Evolutionary conservation across 306 rosid species (phyloP).

Genomic region (Cucurbita maxima): DNA sequence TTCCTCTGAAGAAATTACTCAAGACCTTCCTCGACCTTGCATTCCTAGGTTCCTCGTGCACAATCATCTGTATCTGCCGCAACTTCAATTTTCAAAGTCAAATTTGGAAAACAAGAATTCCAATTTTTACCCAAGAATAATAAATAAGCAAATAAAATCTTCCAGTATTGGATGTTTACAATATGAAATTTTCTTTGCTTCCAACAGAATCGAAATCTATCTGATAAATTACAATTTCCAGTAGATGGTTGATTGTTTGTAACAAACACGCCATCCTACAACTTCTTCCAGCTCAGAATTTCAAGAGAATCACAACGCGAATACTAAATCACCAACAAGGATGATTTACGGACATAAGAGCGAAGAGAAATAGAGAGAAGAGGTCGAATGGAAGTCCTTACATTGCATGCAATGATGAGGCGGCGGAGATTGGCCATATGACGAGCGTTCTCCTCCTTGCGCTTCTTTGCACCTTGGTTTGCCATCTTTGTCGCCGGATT

Average conservation of each 20-base stretch:
- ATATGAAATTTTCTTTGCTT: not conserved
- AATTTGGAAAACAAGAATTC: not conserved
- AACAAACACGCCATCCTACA: not conserved
- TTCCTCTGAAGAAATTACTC: not conserved
- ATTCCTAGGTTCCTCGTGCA: not conserved
- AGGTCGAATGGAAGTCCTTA: not conserved
- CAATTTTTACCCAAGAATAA: not conserved
- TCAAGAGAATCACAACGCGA: not conserved
- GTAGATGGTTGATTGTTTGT: not conserved
- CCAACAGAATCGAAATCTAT: not conserved
- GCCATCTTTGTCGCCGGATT: slow-evolving; percentile 33
- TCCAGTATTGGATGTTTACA: not conserved
- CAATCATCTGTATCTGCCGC: not conserved
- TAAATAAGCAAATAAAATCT: not conserved
- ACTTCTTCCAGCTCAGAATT: not conserved
- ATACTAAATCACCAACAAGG: not conserved
- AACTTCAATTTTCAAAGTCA: not conserved
- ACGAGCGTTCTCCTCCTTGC: slow-evolving; percentile 77
- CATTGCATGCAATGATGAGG: slow-evolving; percentile 67
- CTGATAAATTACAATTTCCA: not conserved
- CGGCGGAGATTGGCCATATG: slow-evolving; percentile 70
- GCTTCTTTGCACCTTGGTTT: slow-evolving; percentile 95
- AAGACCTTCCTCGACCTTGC: not conserved
- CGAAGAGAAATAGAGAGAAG: not conserved
- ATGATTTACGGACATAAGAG: not conserved